phyloP scores from a whole-genome alignment of 805 yeast genomes.

The Myxozyma vanderwaltii region DNA sequence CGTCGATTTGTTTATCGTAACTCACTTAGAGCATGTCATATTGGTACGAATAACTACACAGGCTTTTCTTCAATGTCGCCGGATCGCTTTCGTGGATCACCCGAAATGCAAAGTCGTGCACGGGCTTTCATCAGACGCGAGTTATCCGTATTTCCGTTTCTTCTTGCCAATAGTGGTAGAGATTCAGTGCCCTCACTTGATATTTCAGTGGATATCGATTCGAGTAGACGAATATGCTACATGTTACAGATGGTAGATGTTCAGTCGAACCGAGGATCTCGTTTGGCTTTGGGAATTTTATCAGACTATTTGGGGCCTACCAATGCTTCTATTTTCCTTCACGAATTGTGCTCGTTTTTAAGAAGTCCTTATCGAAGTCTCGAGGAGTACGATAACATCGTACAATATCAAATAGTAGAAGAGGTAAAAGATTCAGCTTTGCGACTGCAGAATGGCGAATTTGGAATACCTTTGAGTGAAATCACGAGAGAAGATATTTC shows the following conservation, averaged over 20 bases:
- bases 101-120: conserved; percentile 8
- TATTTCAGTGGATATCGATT: neutral
- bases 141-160: conserved; percentile 24
- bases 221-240: conserved; percentile 4
- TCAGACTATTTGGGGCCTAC: conserved; percentile 21
- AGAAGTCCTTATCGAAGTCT: conserved; percentile 24
- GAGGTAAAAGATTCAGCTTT: neutral
- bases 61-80: conserved; percentile 6
- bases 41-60: conserved; percentile 24
- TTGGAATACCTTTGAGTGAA: conserved; percentile 9
- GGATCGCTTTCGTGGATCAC: conserved; percentile 1
- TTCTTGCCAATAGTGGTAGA: neutral
- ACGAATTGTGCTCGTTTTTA: conserved; percentile 22
- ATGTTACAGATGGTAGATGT: conserved; percentile 22
- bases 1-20: conserved; percentile 25
- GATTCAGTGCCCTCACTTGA: neutral
- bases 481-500: conserved; percentile 2
- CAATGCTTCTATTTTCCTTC: conserved; percentile 18
- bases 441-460: conserved; percentile 8
- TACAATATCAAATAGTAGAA: conserved; percentile 17
- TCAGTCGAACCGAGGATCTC: conserved; percentile 14
- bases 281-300: conserved; percentile 6
- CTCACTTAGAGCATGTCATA: conserved; percentile 23
- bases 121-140: conserved; percentile 29
- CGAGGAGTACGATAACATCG: conserved; percentile 24